Evolutionary conservation across 2,329 filamentous ascomycete species (phyloP), one percentile per base, ranked within the genome.

Genomic region (Penicillium sp.): DNA sequence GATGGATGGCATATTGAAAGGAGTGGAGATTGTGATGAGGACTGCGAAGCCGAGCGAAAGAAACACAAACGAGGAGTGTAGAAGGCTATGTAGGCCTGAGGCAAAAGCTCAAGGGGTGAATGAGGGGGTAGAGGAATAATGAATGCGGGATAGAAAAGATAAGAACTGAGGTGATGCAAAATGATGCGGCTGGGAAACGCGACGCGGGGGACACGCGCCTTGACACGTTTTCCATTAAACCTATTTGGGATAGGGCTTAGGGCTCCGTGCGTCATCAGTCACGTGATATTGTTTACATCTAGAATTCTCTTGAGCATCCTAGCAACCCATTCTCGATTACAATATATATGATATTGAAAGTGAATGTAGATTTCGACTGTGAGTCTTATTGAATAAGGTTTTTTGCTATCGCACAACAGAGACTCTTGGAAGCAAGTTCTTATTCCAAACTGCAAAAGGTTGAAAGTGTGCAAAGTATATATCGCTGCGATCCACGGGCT

Each of bases 141-240:
- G 35, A 19, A 60, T 49, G 50, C 28, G 47, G 30, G 28, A 51
- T 13, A 4, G n/a, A 24, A 50, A 26, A 45, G 45, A 47, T 24
- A 38, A 60, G 60, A 45, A 44, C 33, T 44, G 63, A 47, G 65
- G 65, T 64, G 68, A 59, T 65, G 68, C 68, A 61, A 54, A 60
- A 50, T 60, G 55, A 54, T 56, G 58, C 54, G 50, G 63, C 60
- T 61, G 49, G 45, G 56, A 55, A 63, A 68, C 67, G 68, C 70
- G 70, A 69, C 70, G 59, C 62, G 62, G 66, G 56, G 53, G 57
- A 62, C 61, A 69, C 71, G 68, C 69, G 69, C 62, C 42, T 19
- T n/a, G 30, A 56, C 63, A 68, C 67, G 66, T 67, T 58, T 26
- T 60, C 59, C 68, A 71, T 73, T 64, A 71, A 66, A 47, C 71